These are phyloP conservation scores for Ganoderma resinaceum DNA, from an alignment of 1,284 basidiomycete species.

Conservation along the genomic window DNA sequence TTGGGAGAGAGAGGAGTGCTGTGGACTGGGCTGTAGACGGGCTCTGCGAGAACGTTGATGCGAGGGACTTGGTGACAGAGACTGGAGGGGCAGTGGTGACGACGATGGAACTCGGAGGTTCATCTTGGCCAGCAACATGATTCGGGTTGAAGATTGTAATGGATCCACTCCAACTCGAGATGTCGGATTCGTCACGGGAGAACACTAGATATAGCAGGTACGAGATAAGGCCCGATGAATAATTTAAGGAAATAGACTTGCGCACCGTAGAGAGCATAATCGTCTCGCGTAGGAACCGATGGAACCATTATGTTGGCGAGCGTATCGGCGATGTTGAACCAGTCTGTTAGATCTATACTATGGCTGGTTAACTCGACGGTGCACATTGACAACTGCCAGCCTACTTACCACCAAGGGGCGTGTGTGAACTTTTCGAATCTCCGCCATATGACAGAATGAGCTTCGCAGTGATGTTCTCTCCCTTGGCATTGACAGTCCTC, in stretches of 20 bases:
- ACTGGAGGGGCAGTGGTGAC: conserved; percentile 30
- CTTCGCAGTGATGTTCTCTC: conserved; percentile 21
- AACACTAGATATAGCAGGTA: neutral
- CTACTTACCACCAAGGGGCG: conserved; percentile 19
- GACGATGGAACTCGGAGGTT: conserved; percentile 17
- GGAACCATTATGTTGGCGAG: conserved; percentile 28
- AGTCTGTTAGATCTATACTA: conserved; percentile 24
- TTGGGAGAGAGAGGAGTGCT: neutral
- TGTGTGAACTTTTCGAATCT: conserved; percentile 14
- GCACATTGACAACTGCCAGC: neutral
- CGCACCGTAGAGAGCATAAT: conserved; percentile 28
- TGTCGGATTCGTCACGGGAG: conserved; percentile 18
- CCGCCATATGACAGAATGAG: conserved; percentile 23
- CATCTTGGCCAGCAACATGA: conserved; percentile 20
- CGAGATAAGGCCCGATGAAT: neutral
- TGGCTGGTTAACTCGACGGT: neutral
- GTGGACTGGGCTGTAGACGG: neutral
- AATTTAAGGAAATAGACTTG: neutral
- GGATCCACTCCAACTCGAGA: conserved; percentile 23
- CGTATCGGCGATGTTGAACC: conserved; percentile 26
- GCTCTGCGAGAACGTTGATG: conserved; percentile 15
- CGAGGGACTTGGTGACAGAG: conserved; percentile 21
- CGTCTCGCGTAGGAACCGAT: conserved; percentile 24
- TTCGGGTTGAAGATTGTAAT: conserved; percentile 32
- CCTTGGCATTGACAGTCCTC: conserved; percentile 21